Evolutionary conservation across 208 protist genomes (phyloP), one percentile per base, ranked within the genome.

Genomic region (Wallacemonas sp.): DNA sequence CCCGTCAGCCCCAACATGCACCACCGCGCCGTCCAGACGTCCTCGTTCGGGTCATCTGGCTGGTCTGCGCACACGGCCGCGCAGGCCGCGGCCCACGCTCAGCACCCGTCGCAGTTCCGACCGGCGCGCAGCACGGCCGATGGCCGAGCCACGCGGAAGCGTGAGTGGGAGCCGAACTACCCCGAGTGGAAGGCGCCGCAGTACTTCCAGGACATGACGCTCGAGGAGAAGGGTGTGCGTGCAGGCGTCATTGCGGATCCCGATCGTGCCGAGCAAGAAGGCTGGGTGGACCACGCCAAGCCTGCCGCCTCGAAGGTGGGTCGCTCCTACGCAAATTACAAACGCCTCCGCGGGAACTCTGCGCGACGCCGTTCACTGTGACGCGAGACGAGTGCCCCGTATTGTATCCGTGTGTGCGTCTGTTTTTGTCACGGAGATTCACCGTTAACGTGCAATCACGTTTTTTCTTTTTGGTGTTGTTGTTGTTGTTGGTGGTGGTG

Each of bases 271-370:
- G 45, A 52, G 10, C 2, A 32, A 33, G 38, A 18, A 20, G 45
- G 28, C 41, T 39, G 67, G 65, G 42, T 46, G 28, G 4, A 67
- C 41, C 65, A n/a, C 38, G 16, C 38, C 2, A 33, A 49, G 29
- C 54, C 38, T 0, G 26, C 61, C 1, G 83, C 74, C 0, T 90
- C 86, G 0, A 94, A 90, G 76, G 61, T 94, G 32, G 78, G 89
- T 0, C 78, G 77, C 8, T 93, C 89, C 2, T 95, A 95, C 57
- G 66, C 66, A 33, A 91, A 95, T 57, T 95, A 89, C 61, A 61
- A 71, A 3, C 81, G 89, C 1, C 59, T 95, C 2, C 29, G 48
- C 36, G 39, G 31, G 26, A 55, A 42, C 22, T 14, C 67, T 10
- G 16, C 49, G 1, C 45, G 54, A 2, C 8, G 20, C 3, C 38